Base-by-base conservation (phyloP, 2,329 filamentous ascomycete species). In the Fusarium praegraminearum region DNA sequence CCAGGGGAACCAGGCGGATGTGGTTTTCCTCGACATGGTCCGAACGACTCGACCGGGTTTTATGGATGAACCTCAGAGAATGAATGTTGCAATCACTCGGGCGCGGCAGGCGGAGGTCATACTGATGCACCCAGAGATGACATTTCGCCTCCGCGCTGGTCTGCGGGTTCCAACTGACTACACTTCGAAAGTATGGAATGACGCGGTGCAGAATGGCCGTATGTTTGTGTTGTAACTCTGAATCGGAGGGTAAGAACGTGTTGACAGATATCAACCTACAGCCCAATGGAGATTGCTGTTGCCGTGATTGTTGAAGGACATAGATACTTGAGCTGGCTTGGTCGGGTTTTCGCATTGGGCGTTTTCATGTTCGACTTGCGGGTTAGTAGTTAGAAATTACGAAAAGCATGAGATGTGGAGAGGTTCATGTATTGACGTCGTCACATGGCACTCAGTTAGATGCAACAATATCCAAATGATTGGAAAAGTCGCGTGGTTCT, bases 11-110 rank as follows among this genome's bases (percentile, higher is more conserved):
- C 81, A 85, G 59, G 83, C 83, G 0, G 83, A 85, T 41, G 76
- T 84, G 7, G 82, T 85, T 0, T 80, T 84, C 35, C 75, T 85
- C 0, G 83, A 85, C 72, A 77, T 84, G 65, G 83, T 85, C 3
- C 76, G 81, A n/a, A 80, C 80, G 0, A 73, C 70, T 1, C 74
- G 73, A 1, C 79, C 80, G 0, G 77, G 76, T 0, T 84, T 84
- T 51, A 80, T 84, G 71, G 79, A 84, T 24, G 79, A 84, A 18
- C 74, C 79, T 0, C 80, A 83, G 38, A 76, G 83, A 0, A 77
- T 85, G 4, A 84, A 83, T 18, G 83, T 85, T 0, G 82, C 82
- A 0, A 75, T 84, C 10, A 84, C 83, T 0, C 76, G 83, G 5
- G 82, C 83, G 0, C 74, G 80, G 5, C 80, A 83, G 45, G 83